A percentile compares a stretch with the other conserved stretches of the same genome.
Evolutionary conservation across 352 stramenopile species (phyloP).

Genomic region (Blastocystis sp.): DNA sequence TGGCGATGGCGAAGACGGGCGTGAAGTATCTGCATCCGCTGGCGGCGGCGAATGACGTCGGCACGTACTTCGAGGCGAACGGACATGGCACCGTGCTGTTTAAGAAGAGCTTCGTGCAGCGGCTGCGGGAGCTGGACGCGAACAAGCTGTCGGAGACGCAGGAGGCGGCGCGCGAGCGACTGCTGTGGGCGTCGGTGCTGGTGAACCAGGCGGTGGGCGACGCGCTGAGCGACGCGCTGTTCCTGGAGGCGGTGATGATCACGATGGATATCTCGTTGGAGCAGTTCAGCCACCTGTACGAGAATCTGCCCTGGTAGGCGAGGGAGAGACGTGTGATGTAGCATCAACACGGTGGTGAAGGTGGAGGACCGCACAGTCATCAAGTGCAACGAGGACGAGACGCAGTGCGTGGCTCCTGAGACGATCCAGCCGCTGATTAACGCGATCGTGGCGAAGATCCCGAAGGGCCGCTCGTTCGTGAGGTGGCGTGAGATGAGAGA

Average conservation of each 20-base stretch:
- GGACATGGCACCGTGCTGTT: conserved; percentile 95
- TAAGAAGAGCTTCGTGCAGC: conserved; percentile 66
- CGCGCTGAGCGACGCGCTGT: conserved; percentile 86
- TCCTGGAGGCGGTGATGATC: conserved; percentile 83
- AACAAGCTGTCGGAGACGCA: neutral
- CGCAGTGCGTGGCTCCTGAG: conserved; percentile 59
- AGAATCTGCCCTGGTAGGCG: conserved; percentile 72
- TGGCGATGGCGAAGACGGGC: conserved; percentile 84
- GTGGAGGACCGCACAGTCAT: conserved; percentile 68
- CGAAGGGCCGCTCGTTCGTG: conserved; percentile 71
- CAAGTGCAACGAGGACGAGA: conserved; percentile 69
- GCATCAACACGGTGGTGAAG: conserved; percentile 67
- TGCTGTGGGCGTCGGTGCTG: conserved; percentile 75
- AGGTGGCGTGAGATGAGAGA: conserved; percentile 59
- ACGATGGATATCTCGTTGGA: conserved; percentile 75
- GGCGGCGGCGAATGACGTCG: conserved; percentile 85
- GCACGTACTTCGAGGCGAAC: conserved; percentile 98
- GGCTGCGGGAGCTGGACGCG: neutral
- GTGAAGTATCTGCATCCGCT: conserved; percentile 94
- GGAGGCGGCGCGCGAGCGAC: conserved; percentile 66
- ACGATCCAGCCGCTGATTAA: conserved; percentile 62
- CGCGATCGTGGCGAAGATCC: conserved; percentile 55
- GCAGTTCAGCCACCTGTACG: conserved; percentile 84
- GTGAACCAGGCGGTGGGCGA: conserved; percentile 93
- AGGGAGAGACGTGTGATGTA: neutral